Base-by-base conservation (phyloP, 2,329 filamentous ascomycete genomes). In the Aspergillus sp. region DNA sequence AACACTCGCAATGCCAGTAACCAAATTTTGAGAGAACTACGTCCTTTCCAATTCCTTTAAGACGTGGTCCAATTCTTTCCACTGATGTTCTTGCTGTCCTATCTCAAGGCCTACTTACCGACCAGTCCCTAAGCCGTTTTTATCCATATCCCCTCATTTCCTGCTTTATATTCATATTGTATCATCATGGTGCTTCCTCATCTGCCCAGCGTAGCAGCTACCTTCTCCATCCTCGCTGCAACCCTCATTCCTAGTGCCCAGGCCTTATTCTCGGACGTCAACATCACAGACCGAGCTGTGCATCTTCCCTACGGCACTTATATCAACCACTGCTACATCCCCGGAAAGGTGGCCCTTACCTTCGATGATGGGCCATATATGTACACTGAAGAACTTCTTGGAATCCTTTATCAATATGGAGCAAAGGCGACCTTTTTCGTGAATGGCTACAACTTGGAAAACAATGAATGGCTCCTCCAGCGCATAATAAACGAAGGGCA, bases 371-470 rank as follows among this genome's bases (percentile, higher is more conserved):
- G 86, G 0, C 86, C 86, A 13, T 83, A 80, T 64, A 72, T 78
- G 34, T 86, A 84, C 70, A 88, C 85, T 2, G 66, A 73, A 20
- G 78, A 83, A 49, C 77, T 89, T 5, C 76, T 88, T 2, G 82
- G 87, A 63, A 77, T 83, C 42, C 77, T 89, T 49, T 74, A 75
- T 48, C 74, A 74, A 17, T 83, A 87, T 67, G 76, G 79, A 34
- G 85, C 82, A 33, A 83, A 81, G 61, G 85, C 84, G 12, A 89
- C 87, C 9, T 89, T 89, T 69, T 88, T 88, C 72, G 79, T 88
- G 58, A 83, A 73, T 20, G 78, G 78, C 9, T 66, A 72, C 24
- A 74, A 72, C 34, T 49, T 61, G 17, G 57, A 66, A 11, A 57
- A 63, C 9, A 56, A 68, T 19, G 57, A 66, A 4, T 71, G 73